Evolutionary conservation across 495 filamentous ascomycete genomes (phyloP).

Genomic region (Annulohypoxylon nitens): DNA sequence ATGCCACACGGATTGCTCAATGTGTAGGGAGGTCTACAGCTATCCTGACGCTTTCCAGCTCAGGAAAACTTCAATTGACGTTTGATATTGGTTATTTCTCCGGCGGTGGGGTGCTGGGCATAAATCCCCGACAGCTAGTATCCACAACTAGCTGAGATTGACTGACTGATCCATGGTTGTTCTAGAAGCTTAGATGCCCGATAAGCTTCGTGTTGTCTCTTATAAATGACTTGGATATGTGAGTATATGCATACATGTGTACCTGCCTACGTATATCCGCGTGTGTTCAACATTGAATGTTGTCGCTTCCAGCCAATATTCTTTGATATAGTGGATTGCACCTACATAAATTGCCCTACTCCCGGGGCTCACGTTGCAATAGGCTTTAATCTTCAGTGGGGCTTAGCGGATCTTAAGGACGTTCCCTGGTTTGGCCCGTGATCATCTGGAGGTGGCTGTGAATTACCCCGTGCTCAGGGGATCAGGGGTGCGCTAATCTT

Average conservation of each 20-base stretch:
- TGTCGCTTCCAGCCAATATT: background rate
- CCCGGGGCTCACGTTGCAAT: slow-evolving; percentile 3
- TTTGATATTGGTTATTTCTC: background rate
- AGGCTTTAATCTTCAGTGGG: slow-evolving; percentile 5
- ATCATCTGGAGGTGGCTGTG: background rate
- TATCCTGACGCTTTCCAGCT: background rate
- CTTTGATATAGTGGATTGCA: slow-evolving; percentile 2
- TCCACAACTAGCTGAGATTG: background rate
- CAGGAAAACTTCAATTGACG: background rate
- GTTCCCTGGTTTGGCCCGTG: background rate
- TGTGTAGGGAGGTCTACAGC: background rate
- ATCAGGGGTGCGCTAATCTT: slow-evolving; percentile 5
- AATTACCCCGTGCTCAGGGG: background rate
- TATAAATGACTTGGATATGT: background rate
- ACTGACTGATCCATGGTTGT: background rate
- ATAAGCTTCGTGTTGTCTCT: background rate
- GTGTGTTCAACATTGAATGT: background rate
- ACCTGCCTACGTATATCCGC: background rate
- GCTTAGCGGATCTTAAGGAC: background rate
- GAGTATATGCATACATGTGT: background rate
- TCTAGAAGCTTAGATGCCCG: background rate
- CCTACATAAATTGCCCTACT: slow-evolving; percentile 4
- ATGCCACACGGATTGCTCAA: background rate
- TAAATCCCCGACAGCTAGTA: background rate
- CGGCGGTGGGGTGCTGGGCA: slow-evolving; percentile 2